These are phyloP conservation scores for Bruguiera hainesii DNA, from an alignment of 441 rosid species.

Conservation along the genomic window DNA sequence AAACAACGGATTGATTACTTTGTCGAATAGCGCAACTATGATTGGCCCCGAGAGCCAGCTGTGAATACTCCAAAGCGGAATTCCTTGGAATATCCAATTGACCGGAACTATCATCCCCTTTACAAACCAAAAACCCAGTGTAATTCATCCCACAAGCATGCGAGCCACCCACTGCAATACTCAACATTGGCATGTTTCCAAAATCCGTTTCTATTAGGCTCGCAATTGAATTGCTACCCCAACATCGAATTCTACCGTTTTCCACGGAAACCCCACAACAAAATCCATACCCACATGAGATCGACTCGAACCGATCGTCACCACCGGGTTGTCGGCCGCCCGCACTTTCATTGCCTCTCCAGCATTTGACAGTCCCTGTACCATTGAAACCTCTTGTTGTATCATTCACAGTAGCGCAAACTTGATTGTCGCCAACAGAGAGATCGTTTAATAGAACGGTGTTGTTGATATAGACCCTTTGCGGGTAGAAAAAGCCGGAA, in stretches of 20 bases:
- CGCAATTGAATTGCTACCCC: slow-evolving; percentile 50
- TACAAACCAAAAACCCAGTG: slow-evolving; percentile 50
- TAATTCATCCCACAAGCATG: slow-evolving; percentile 72
- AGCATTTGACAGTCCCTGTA: slow-evolving; percentile 45
- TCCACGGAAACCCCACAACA: slow-evolving; percentile 57
- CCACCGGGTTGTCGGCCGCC: slow-evolving; percentile 3
- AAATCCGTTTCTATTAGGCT: slow-evolving; percentile 38
- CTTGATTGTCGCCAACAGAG: slow-evolving; percentile 62
- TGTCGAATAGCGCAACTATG: slow-evolving; percentile 57
- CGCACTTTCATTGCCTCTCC: slow-evolving; percentile 41
- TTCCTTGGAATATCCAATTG: slow-evolving; percentile 46
- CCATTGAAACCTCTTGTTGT: not conserved
- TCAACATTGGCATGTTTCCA: slow-evolving; percentile 47
- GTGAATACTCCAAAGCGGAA: slow-evolving; percentile 30
- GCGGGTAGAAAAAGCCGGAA: slow-evolving; percentile 22
- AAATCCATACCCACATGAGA: slow-evolving; percentile 71
- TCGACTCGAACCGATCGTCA: slow-evolving; percentile 23
- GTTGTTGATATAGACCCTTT: slow-evolving; percentile 50
- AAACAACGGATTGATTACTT: slow-evolving; percentile 46
- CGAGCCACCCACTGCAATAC: slow-evolving; percentile 51
- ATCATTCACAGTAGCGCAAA: slow-evolving; percentile 49
- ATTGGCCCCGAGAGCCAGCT: slow-evolving; percentile 53
- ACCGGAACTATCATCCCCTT: slow-evolving; percentile 50
- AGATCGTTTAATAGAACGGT: slow-evolving; percentile 38
- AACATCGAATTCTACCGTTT: slow-evolving; percentile 40